These are phyloP conservation scores for Capsella bursapastoris DNA, from an alignment of 345 rosid species.

Conservation along the genomic window DNA sequence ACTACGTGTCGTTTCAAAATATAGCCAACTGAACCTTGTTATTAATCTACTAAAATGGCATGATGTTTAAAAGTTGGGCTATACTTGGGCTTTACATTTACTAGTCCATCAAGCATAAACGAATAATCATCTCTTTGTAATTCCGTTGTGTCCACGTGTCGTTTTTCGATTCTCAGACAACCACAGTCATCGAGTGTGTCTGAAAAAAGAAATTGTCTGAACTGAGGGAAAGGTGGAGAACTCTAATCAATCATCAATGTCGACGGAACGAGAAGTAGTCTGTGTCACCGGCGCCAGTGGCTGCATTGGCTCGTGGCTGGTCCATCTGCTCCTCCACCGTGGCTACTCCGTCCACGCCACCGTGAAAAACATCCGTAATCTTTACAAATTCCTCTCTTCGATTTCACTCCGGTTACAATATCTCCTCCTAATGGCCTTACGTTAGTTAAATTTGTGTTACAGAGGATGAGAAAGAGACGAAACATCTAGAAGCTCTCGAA, in stretches of 20 bases:
- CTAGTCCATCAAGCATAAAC: not conserved
- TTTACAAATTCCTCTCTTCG: not conserved
- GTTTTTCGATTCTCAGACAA: constrained; percentile 7
- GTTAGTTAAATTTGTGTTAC: not conserved
- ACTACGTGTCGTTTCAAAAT: constrained; percentile 32
- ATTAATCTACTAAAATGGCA: not conserved
- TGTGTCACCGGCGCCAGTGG: constrained; percentile 98
- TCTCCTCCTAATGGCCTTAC: constrained; percentile 4
- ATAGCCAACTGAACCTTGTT: constrained; percentile 1
- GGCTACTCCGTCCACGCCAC: constrained; percentile 89
- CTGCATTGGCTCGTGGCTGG: constrained; percentile 88
- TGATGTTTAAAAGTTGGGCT: constrained; percentile 20
- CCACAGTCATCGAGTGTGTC: not conserved
- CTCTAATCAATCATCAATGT: constrained; percentile 44
- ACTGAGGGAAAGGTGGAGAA: not conserved
- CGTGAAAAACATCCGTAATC: constrained; percentile 71
- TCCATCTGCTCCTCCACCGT: constrained; percentile 73
- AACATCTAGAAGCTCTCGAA: constrained; percentile 72
- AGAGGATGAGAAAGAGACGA: constrained; percentile 84
- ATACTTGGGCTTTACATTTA: constrained; percentile 8
- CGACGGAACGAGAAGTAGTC: constrained; percentile 55
- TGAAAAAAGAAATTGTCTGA: constrained; percentile 19
- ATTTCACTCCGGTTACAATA: not conserved
- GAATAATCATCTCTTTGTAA: not conserved
- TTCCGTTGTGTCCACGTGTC: constrained; percentile 26